Conservation (phyloP, 495 filamentous ascomycete genomes). For the Aspergillus kassunensis region DNA sequence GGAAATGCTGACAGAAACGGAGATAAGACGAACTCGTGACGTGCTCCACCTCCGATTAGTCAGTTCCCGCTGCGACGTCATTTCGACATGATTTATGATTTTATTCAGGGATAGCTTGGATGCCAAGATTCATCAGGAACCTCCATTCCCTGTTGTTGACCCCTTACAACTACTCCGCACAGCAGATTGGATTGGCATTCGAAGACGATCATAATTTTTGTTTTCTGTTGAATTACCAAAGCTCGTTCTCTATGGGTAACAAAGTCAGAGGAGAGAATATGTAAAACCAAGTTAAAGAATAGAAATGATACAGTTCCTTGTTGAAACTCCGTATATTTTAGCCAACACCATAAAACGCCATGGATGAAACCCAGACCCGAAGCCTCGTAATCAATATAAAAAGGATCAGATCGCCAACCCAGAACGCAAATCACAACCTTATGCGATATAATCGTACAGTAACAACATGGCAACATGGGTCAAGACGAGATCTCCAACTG, state of each 20-base stretch:
- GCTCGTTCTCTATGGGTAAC: not conserved
- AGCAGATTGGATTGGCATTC: no score
- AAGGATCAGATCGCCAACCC: no score
- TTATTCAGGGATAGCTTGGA: no score
- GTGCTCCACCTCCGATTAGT: not conserved
- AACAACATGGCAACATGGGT: constrained; percentile 6
- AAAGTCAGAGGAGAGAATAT: not conserved
- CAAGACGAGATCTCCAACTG: constrained; percentile 42
- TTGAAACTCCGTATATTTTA: constrained; percentile 6
- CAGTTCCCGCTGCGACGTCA: not conserved
- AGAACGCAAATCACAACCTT: no score
- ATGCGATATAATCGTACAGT: constrained; percentile 2
- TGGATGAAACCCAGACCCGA: not conserved
- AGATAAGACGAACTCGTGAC: not conserved
- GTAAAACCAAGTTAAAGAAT: not conserved
- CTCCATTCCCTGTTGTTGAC: no score
- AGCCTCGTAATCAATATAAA: no score
- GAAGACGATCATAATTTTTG: no score
- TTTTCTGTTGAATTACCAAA: no score
- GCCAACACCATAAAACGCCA: constrained; percentile 3
- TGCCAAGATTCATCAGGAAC: no score
- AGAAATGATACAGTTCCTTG: not conserved
- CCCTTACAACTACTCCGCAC: no score
- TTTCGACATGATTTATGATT: no score
- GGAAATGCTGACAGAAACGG: not conserved